phyloP scores from a whole-genome alignment of 2,329 filamentous ascomycete species.

The Nemania abortiva region DNA sequence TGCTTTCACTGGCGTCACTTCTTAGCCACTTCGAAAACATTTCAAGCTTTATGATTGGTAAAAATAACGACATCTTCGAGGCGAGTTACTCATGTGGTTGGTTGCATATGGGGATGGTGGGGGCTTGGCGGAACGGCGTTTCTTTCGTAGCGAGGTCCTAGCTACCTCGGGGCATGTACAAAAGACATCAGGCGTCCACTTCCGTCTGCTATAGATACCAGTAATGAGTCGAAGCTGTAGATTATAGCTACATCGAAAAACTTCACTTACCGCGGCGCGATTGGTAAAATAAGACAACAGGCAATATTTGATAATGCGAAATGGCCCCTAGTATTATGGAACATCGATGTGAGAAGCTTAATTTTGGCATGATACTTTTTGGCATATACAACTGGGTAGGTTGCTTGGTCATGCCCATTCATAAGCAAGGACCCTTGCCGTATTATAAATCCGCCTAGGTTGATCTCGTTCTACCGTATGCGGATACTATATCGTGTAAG shows the following conservation, averaged over 20 bases:
- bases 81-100: slow-evolving; percentile 39
- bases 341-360: background rate
- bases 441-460: no score
- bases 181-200: slow-evolving; percentile 27
- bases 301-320: slow-evolving; percentile 14
- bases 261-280: background rate
- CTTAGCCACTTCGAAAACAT: slow-evolving; percentile 17
- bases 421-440: no score
- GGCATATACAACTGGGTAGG: no score
- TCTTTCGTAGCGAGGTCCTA: slow-evolving; percentile 15
- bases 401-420: no score
- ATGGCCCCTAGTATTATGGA: background rate
- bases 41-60: slow-evolving; percentile 25
- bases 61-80: slow-evolving; percentile 40
- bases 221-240: slow-evolving; percentile 27
- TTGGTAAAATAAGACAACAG: slow-evolving; percentile 6
- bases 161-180: slow-evolving; percentile 41
- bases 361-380: background rate
- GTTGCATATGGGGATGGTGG: slow-evolving; percentile 39
- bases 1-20: slow-evolving; percentile 39
- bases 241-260: slow-evolving; percentile 21
- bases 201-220: slow-evolving; percentile 24
- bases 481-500: no score
- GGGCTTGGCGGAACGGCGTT: slow-evolving; percentile 38
- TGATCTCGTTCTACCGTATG: no score